Base-by-base conservation (phyloP, 2,329 filamentous ascomycete species). In the Alternaria hordeiaustralica region DNA sequence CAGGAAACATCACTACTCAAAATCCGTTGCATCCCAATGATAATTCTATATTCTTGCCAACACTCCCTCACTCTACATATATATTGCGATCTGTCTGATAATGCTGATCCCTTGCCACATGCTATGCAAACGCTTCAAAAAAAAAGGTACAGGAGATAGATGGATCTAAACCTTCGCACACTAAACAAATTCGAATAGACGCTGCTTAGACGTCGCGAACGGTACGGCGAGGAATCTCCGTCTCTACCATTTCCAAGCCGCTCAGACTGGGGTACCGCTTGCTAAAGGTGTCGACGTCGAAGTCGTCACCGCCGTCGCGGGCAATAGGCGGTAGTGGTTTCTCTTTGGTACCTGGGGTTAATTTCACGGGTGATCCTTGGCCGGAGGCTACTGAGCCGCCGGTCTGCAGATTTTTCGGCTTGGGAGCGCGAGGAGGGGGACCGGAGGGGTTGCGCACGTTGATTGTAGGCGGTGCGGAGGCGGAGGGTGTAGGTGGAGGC, bases 221-320 rank as follows among this genome's bases (percentile, higher is more conserved):
- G 18, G 49, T 65, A 55, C 70, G 55, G 10, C 58, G 60, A 6
- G 76, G 76, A 61, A 81, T 79, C 68, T 87, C 91, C 64, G 89
- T 88, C 81, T 96, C 92, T n/a, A 93, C 91, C 89, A 95, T 92
- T 82, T 97, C 94, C 70, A 97, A 87, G 10, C 93, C 88, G 60
- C 89, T 90, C 62, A 98, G 82, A 76, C 92, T 96, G 1, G 95
- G 95, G 80, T 94, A 97, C 62, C 93, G 86, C 80, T 94, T 94
- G 64, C 90, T 90, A 78, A 98, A 97, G 75, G 92, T 87, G 21
- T 82, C 81, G 66, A 78, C 65, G 63, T 90, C 87, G 84, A 86
- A 88, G 61, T 89, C 87, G 80, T 94, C 92, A 49, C 89, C 88
- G 3, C 65, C 55, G 8, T 53, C 65, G 21, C 30, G 61, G 8